phyloP scores from a whole-genome alignment of 1,284 basidiomycete species.

The Spongiforma sp. region DNA sequence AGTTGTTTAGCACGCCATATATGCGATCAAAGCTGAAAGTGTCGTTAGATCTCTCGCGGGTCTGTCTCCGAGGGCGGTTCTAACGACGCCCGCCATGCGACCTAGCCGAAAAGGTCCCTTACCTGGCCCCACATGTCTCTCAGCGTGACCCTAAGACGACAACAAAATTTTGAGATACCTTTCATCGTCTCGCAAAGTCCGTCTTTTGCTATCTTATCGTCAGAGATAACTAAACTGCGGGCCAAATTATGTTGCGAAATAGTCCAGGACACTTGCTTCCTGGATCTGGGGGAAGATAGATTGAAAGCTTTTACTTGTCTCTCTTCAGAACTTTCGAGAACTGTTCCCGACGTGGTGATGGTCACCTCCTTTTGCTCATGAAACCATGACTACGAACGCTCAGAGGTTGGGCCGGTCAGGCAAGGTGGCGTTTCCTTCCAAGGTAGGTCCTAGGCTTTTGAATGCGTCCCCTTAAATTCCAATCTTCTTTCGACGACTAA shows the following conservation, averaged over 20 bases:
- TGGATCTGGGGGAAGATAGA: slow-evolving; percentile 47
- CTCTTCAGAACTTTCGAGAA: slow-evolving; percentile 49
- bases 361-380: too few species aligned
- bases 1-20: slow-evolving; percentile 12
- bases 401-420: too few species aligned
- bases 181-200: slow-evolving; percentile 48
- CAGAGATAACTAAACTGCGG: slow-evolving; percentile 15
- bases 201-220: slow-evolving; percentile 17
- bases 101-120: slow-evolving; percentile 11
- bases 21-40: slow-evolving; percentile 18
- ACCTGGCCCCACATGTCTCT: slow-evolving; percentile 1
- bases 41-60: slow-evolving; percentile 16
- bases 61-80: slow-evolving; percentile 11
- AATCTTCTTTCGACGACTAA: too few species aligned
- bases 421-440: too few species aligned
- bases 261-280: slow-evolving; percentile 45
- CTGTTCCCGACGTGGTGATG: slow-evolving; percentile 45
- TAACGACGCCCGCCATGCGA: slow-evolving; percentile 10
- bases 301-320: slow-evolving; percentile 51
- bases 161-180: slow-evolving; percentile 28
- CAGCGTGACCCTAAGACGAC: slow-evolving; percentile 11
- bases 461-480: too few species aligned
- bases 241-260: slow-evolving; percentile 50
- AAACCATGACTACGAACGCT: too few species aligned
- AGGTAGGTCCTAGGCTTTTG: too few species aligned